phyloP scores from a whole-genome alignment of 192 early-diverging fungal species.

The Pilaira anomala region DNA sequence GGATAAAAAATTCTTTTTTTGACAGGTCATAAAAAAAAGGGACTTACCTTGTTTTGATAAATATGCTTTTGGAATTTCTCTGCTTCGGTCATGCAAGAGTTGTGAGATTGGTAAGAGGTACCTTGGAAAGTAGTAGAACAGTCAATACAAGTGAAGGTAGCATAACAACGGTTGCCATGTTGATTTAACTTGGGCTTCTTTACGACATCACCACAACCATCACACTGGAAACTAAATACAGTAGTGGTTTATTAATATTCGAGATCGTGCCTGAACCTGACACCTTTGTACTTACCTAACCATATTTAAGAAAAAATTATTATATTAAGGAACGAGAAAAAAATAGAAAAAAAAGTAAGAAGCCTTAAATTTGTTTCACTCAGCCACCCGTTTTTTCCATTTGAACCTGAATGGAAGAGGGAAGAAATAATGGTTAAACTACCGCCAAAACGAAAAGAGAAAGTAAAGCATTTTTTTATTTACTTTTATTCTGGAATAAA shows the following conservation, averaged over 20 bases:
- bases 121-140: slow-evolving; percentile 83
- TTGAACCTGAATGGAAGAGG: no score
- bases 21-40: not conserved
- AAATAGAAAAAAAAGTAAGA: not conserved
- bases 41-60: slow-evolving; percentile 71
- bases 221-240: slow-evolving; percentile 48
- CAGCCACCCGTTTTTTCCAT: not conserved
- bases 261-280: no score
- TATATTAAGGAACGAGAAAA: not conserved
- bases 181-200: slow-evolving; percentile 92
- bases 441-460: no score
- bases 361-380: not conserved
- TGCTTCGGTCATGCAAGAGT: slow-evolving; percentile 86
- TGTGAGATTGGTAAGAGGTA: slow-evolving; percentile 74
- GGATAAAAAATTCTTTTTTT: no score
- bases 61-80: slow-evolving; percentile 91
- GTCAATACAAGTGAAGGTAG: slow-evolving; percentile 91
- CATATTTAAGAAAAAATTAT: not conserved
- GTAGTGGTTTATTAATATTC: not conserved
- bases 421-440: no score
- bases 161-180: slow-evolving; percentile 79
- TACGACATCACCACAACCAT: slow-evolving; percentile 77
- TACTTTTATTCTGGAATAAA: no score
- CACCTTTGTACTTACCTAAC: not conserved
- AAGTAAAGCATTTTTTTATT: no score